Base-by-base conservation (phyloP, 1,284 basidiomycete species). In the Taiwanofungus camphoratus region DNA sequence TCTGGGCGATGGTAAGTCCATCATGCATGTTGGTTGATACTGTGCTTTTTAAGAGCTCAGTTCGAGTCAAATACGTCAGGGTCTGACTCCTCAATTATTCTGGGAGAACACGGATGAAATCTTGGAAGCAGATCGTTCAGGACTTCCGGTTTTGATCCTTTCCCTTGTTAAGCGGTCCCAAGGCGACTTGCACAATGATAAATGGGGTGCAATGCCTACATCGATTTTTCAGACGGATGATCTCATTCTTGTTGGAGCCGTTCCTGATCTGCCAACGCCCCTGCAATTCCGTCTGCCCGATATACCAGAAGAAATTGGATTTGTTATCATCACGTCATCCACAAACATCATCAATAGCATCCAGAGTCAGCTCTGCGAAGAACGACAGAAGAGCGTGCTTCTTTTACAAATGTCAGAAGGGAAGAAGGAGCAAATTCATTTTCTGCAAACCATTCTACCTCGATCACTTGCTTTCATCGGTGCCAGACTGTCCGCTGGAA, bases 1-100 rank as follows among this genome's bases (percentile, higher is more conserved):
- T 84, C 6, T 93, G 90, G 90, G 77, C 85, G 30, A 76, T 76
- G 77, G 86, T 85, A 33, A 29, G 72, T 59, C 5, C 32, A 36
- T 39, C 15, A 3, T 16, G 13, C n/a, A 8, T 20, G 11, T 34
- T 24, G 9, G 7, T n/a, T 40, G 29, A 21, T 11, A 20, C 32
- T 16, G 15, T 20, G n/a, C 11, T 5, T 27, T 12, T 11, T 9
- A 18, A 9, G 18, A 8, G 11, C 16, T 12, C 19, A 37, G 24
- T 6, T 35, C 21, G 16, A 8, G 6, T 30, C 20, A 13, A 3
- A 6, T 16, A 3, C 26, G 27, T 2, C 52, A 84, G 74, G 88
- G 87, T 1, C 65, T 93, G 42, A 86, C 81, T 0, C 87, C 92
- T 0, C 54, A 64, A 7, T 46, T 82, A 9, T 93, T 86, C 57